Conservation (phyloP, 2,329 filamentous ascomycete genomes). For the Trichothecium roseum region DNA sequence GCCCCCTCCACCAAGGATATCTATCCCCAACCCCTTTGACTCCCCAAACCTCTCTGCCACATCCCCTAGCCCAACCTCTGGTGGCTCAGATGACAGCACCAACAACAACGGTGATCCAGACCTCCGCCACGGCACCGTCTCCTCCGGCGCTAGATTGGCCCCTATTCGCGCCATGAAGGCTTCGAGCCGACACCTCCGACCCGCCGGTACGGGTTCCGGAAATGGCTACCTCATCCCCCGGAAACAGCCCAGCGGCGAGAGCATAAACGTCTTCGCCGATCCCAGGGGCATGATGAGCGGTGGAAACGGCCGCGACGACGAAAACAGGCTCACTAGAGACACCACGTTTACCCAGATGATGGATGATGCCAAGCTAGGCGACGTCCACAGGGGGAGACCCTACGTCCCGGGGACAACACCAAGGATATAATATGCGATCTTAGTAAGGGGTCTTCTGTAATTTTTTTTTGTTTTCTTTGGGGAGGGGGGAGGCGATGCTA, state of each 20-base stretch:
- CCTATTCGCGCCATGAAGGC: slow-evolving; percentile 30
- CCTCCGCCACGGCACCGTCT: slow-evolving; percentile 15
- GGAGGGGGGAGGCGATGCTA: too few relatives aligned
- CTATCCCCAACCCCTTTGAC: slow-evolving; percentile 24
- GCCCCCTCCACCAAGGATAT: slow-evolving; percentile 11
- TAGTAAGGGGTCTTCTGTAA: neutral
- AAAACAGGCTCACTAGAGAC: slow-evolving; percentile 17
- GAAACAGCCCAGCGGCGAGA: slow-evolving; percentile 25
- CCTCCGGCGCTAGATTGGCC: slow-evolving; percentile 12
- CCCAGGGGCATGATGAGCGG: slow-evolving; percentile 25
- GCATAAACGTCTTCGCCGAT: slow-evolving; percentile 44
- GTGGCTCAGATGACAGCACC: slow-evolving; percentile 6
- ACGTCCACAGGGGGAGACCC: slow-evolving; percentile 27
- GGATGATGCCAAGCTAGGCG: slow-evolving; percentile 33
- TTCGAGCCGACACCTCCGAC: slow-evolving; percentile 13
- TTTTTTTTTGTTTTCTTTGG: slow-evolving; percentile 3
- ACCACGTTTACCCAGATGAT: slow-evolving; percentile 46
- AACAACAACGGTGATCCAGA: slow-evolving; percentile 11
- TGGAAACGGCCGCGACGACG: slow-evolving; percentile 5
- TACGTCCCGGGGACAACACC: slow-evolving; percentile 29
- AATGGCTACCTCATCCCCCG: slow-evolving; percentile 4
- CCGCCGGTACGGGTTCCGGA: slow-evolving; percentile 15
- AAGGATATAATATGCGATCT: slow-evolving; percentile 14
- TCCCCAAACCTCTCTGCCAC: slow-evolving; percentile 18
- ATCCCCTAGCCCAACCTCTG: slow-evolving; percentile 9